Conservation (phyloP, 495 filamentous ascomycete species). For the Aspergillus mulundensis region DNA sequence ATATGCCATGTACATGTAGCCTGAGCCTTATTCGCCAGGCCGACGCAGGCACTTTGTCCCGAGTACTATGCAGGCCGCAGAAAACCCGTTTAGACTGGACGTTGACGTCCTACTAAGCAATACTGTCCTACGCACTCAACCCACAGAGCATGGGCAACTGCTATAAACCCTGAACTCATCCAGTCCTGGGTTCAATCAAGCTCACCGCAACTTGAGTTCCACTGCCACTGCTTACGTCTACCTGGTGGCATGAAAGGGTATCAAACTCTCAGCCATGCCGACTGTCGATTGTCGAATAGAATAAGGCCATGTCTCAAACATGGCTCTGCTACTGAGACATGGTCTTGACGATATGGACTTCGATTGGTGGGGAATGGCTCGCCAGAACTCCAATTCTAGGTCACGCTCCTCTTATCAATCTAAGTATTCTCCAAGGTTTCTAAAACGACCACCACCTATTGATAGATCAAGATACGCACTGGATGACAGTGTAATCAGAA, state of each 20-base stretch:
- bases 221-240: neutral
- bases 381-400: neutral
- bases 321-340: neutral
- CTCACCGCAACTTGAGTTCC: neutral
- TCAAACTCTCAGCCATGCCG: neutral
- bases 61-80: slow-evolving; percentile 1
- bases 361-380: neutral
- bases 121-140: neutral
- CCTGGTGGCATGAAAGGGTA: neutral
- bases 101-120: neutral
- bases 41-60: neutral
- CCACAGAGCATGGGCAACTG: neutral
- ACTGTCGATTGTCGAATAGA: neutral
- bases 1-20: neutral
- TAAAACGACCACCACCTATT: too few relatives aligned
- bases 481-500: too few relatives aligned
- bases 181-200: neutral
- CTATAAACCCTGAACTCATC: neutral
- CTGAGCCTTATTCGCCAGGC: neutral
- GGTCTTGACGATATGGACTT: neutral
- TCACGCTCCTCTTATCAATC: neutral
- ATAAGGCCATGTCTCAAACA: neutral
- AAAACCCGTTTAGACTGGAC: neutral
- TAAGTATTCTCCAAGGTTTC: neutral
- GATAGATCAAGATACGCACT: too few relatives aligned